Evolutionary conservation across 1,139 yeast species (phyloP), one percentile per base, ranked within the genome.

Genomic region (Candida sanyaensis): DNA sequence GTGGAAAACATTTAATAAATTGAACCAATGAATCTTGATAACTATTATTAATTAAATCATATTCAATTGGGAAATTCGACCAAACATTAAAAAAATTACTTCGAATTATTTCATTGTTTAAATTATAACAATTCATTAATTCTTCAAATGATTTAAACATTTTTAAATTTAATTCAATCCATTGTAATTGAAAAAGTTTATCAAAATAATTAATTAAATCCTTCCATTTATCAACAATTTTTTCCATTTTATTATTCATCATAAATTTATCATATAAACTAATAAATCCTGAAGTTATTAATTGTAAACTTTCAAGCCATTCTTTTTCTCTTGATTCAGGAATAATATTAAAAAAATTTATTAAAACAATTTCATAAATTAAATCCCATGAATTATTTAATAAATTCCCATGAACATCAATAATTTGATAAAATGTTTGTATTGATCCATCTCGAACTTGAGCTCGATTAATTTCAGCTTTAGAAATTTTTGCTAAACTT

Each of bases 381-480:
- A 78, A 58, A 24, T 71, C 63, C 90, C 91, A 86, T 2, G 79
- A 69, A 1, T 82, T 76, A 11, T 61, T 55, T 36, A 86, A 69
- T 32, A 73, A 69, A 10, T 68, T 61, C 0, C 93, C 90, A 63
- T 88, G 93, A 1, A 92, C 83, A 47, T 90, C 96, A 50, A 91
- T 76, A 37, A 92, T 86, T 55, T 92, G 83, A 65, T 89, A 89
- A 56, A 91, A 83, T 0, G 96, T 92, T 61, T 90, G 96, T 28
- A 90, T 80, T 0, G 97, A 84, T 1, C 97, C 97, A 60, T 90
- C 90, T 54, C 96, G 76, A 1, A 92, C 96, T 56, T 90, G 96
- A 0, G 86, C 80, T 48, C 96, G 76, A 1, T 74, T 56, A n/a
- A 37, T 43, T 41, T 50, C 55, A 56, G 88, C 95, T 29, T 69